Percentiles rank a stretch among this genome's conserved stretches.
These are phyloP conservation scores for Penicillium atrosanguineum DNA, from an alignment of 495 filamentous ascomycete genomes.

Conservation along the genomic window DNA sequence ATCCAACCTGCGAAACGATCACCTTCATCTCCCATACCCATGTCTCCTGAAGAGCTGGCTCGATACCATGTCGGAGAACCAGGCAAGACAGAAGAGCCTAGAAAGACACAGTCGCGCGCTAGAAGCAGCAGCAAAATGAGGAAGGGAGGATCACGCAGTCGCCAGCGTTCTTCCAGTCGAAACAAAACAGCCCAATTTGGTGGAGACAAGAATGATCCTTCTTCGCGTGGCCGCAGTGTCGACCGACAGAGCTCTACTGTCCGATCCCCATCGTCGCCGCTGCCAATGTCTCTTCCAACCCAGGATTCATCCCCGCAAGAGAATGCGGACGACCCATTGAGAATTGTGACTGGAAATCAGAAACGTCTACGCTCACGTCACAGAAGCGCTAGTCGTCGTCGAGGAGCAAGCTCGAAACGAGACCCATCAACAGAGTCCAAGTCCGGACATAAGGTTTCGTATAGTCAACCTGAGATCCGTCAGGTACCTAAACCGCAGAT, in stretches of 20 bases:
- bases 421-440: slow-evolving; percentile 48
- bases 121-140: slow-evolving; percentile 39
- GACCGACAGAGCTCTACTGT: slow-evolving; percentile 56
- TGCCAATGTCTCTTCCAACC: slow-evolving; percentile 59
- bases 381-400: slow-evolving; percentile 45
- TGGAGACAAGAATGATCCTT: slow-evolving; percentile 38
- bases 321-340: slow-evolving; percentile 57
- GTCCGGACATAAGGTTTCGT: slow-evolving; percentile 27
- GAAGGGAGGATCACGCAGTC: slow-evolving; percentile 35
- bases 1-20: slow-evolving; percentile 83
- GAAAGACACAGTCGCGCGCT: slow-evolving; percentile 38
- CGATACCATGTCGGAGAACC: slow-evolving; percentile 49
- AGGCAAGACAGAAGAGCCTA: slow-evolving; percentile 43
- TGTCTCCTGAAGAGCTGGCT: slow-evolving; percentile 82
- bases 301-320: slow-evolving; percentile 27
- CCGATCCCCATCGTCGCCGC: slow-evolving; percentile 77
- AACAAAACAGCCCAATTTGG: slow-evolving; percentile 47
- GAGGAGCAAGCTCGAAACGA: slow-evolving; percentile 41
- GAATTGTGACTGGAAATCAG: slow-evolving; percentile 57
- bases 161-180: slow-evolving; percentile 42
- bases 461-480: slow-evolving; percentile 45
- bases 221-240: slow-evolving; percentile 49
- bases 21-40: slow-evolving; percentile 84
- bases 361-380: slow-evolving; percentile 62
- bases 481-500: slow-evolving; percentile 31